phyloP scores from a whole-genome alignment of 768 basidiomycete species.

The Collybia mongolica region DNA sequence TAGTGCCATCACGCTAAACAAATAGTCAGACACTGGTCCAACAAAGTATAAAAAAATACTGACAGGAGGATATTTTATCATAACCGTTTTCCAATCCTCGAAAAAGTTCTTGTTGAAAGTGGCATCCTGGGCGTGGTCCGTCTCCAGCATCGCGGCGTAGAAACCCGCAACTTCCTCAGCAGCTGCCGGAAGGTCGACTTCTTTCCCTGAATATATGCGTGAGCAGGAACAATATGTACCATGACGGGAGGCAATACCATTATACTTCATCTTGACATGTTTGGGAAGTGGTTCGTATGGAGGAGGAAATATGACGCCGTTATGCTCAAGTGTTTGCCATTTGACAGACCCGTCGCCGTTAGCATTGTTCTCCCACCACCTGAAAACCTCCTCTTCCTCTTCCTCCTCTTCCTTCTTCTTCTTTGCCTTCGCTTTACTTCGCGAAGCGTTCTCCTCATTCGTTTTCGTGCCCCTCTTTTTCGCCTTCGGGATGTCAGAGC shows the following conservation, averaged over 20 bases:
- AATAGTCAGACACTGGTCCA: constrained; percentile 5
- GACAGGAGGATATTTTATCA: constrained; percentile 84
- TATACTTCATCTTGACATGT: constrained; percentile 90
- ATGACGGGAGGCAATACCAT: constrained; percentile 50
- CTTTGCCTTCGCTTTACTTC: constrained; percentile 42
- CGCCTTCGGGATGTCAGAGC: constrained; percentile 39
- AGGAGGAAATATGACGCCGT: constrained; percentile 93
- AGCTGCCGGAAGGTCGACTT: constrained; percentile 75
- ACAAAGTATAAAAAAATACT: constrained; percentile 23
- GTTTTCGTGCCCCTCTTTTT: constrained; percentile 42
- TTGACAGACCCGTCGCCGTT: constrained; percentile 79
- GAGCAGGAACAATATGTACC: background rate
- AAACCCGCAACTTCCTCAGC: constrained; percentile 98
- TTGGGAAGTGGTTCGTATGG: constrained; percentile 85
- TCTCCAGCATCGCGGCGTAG: constrained; percentile 90
- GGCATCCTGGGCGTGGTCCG: constrained; percentile 86
- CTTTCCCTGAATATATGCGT: constrained; percentile 52
- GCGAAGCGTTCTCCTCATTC: constrained; percentile 36
- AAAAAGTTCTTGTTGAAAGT: constrained; percentile 97
- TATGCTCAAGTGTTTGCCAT: constrained; percentile 95
- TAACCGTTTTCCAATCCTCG: constrained; percentile 76
- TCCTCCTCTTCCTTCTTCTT: constrained; percentile 62
- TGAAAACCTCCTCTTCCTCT: constrained; percentile 72
- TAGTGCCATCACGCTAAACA: constrained; percentile 63
- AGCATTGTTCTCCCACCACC: constrained; percentile 84